phyloP scores from a whole-genome alignment of 2,329 filamentous ascomycete species.

The Xylariaceae sp. region DNA sequence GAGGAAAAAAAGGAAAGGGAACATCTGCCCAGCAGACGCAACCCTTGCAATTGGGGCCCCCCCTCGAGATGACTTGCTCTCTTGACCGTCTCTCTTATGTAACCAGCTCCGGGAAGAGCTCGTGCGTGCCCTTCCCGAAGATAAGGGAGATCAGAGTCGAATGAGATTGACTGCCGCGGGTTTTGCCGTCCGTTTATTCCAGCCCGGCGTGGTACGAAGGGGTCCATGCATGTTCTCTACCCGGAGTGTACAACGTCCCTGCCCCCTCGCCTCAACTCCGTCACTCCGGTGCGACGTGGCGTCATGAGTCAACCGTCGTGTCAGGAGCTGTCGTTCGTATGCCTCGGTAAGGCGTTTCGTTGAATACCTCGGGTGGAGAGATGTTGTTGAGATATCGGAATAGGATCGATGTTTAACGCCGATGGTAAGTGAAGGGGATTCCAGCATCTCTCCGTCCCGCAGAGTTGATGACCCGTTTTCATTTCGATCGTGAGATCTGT shows the following conservation, averaged over 20 bases:
- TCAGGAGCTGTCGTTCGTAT: background rate
- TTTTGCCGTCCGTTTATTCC: conserved; percentile 22
- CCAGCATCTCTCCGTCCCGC: conserved; percentile 29
- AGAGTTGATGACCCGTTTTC: conserved; percentile 28
- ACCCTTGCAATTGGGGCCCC: background rate
- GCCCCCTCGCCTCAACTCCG: conserved; percentile 9
- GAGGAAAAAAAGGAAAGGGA: background rate
- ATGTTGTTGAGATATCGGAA: conserved; percentile 7
- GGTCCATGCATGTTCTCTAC: conserved; percentile 5
- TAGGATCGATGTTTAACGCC: conserved; percentile 21
- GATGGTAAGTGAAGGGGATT: conserved; percentile 30
- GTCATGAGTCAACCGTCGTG: background rate
- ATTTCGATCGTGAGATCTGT: conserved; percentile 28
- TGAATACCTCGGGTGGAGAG: conserved; percentile 15
- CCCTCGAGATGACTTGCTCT: conserved; percentile 17
- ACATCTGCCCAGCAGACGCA: conserved; percentile 9
- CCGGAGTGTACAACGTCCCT: conserved; percentile 6
- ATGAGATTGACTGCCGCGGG: conserved; percentile 30
- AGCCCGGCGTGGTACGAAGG: conserved; percentile 15
- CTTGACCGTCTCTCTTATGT: conserved; percentile 19
- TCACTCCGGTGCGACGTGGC: conserved; percentile 5
- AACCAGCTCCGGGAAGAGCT: conserved; percentile 8
- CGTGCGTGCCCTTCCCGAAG: conserved; percentile 10
- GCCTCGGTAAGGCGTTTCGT: conserved; percentile 31
- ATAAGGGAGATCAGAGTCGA: conserved; percentile 22